Base-by-base conservation (phyloP, 768 basidiomycete genomes). In the Leccinum boreale region DNA sequence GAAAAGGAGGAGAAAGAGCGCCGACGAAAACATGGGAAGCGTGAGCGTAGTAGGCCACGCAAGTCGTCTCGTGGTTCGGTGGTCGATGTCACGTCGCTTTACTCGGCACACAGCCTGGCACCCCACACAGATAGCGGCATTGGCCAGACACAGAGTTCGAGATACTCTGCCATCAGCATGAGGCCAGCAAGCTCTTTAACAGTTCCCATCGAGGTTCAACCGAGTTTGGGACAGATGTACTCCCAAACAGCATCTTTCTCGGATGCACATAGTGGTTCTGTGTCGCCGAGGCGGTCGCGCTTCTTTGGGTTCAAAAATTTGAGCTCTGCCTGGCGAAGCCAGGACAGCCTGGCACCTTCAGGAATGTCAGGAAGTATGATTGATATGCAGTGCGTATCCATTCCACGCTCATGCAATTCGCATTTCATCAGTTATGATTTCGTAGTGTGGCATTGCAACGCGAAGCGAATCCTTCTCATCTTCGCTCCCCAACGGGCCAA, bases 301-400 rank as follows among this genome's bases (percentile, higher is more conserved):
- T 93, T 94, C 80, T 89, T 93, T 63, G 88, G 87, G 8, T 81
- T 87, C 68, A 85, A 78, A 71, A 89, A 89, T 63, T 75, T 88
- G 47, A 85, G 84, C 57, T 73, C 83, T 21, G 86, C 85, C 12
- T 90, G 86, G 85, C 78, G 82, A 62, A 92, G 90, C 67, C 88
- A 87, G 65, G 89, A 91, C 57, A 92, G 90, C 69, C 74, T 94
- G 39, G 87, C 90, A 1, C 80, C 82, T n/a, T 90, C 90, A 28
- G 89, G 87, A 8, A 80, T 88, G 68, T 87, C 88, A 3, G 92
- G 92, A 53, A 94, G 92, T 65, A 92, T 94, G 90, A 75, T 93
- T 62, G 89, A 93, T 70, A 93, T 94, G 92, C 92, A 94, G 91
- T 93, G 75, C 61, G 90, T 85, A 46, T 57, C 23, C 50, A 9